A percentile compares a stretch with the other conserved stretches of the same genome.
Evolutionary conservation across 2,329 filamentous ascomycete genomes (phyloP).

Genomic region (Scedosporium boydii): DNA sequence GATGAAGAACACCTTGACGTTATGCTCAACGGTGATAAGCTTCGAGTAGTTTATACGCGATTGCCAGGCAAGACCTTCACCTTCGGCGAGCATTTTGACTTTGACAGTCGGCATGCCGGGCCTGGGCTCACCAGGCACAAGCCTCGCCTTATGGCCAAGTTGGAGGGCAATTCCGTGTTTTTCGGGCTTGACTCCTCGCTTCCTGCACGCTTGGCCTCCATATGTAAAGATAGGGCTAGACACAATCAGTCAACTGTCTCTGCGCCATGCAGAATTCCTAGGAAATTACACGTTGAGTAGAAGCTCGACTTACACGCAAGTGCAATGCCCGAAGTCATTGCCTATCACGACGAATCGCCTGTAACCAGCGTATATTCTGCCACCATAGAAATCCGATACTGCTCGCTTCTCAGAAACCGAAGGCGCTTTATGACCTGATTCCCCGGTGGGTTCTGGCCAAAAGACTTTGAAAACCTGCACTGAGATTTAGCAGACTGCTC

Average conservation of each 20-base stretch:
- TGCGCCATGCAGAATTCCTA: background rate
- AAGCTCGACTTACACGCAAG: slow-evolving; percentile 39
- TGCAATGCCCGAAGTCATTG: slow-evolving; percentile 41
- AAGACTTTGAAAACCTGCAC: slow-evolving; percentile 44
- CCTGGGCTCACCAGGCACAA: slow-evolving; percentile 30
- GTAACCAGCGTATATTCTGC: slow-evolving; percentile 37
- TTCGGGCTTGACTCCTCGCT: slow-evolving; percentile 39
- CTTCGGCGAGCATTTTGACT: slow-evolving; percentile 30
- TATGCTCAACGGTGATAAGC: slow-evolving; percentile 46
- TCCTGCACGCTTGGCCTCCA: slow-evolving; percentile 39
- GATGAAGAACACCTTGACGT: slow-evolving; percentile 47
- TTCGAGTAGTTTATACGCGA: slow-evolving; percentile 52
- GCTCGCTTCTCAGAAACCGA: slow-evolving; percentile 23
- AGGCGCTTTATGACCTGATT: slow-evolving; percentile 18
- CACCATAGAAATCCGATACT: slow-evolving; percentile 23
- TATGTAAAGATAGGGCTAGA: slow-evolving; percentile 47
- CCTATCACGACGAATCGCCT: slow-evolving; percentile 46
- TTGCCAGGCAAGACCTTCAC: slow-evolving; percentile 35
- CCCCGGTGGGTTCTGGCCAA: slow-evolving; percentile 43
- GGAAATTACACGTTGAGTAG: no score
- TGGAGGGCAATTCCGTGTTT: slow-evolving; percentile 46
- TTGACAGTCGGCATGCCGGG: slow-evolving; percentile 39
- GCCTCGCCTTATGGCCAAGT: slow-evolving; percentile 18
- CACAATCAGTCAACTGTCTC: slow-evolving; percentile 7
- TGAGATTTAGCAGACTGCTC: background rate